Percentiles rank a stretch among this genome's conserved stretches.
Evolutionary conservation across 371 early-diverging fungal genomes (phyloP).

Genomic region (Smittium mucronatum): DNA sequence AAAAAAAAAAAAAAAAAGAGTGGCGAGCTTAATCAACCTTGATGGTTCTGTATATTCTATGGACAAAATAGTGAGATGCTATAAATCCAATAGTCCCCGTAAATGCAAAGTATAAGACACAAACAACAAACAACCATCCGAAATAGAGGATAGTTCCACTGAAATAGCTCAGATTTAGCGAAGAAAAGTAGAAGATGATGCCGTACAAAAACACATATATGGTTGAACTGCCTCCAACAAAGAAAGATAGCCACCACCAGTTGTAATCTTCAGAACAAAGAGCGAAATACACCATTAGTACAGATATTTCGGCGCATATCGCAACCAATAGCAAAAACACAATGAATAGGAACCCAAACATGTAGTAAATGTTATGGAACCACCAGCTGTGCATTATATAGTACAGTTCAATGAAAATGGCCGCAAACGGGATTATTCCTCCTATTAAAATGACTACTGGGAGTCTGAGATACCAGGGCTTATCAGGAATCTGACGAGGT

Average conservation of each 20-base stretch:
- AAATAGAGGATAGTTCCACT: constrained; percentile 77
- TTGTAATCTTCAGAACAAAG: constrained; percentile 84
- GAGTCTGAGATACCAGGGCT: constrained; percentile 56
- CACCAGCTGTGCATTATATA: constrained; percentile 77
- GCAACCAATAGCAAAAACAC: constrained; percentile 64
- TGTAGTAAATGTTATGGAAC: constrained; percentile 72
- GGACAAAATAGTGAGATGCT: constrained; percentile 59
- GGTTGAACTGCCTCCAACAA: constrained; percentile 74
- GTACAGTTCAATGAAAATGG: constrained; percentile 76
- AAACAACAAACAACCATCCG: constrained; percentile 76
- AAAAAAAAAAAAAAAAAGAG: no score
- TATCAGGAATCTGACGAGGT: constrained; percentile 85
- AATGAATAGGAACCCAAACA: constrained; percentile 74
- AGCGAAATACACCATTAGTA: constrained; percentile 80
- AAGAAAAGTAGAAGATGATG: constrained; percentile 60
- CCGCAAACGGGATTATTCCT: constrained; percentile 79
- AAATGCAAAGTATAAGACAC: constrained; percentile 55
- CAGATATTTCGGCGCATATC: constrained; percentile 74
- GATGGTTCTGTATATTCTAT: constrained; percentile 67
- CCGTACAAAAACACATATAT: constrained; percentile 81
- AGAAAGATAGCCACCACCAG: constrained; percentile 91
- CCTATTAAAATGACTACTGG: constrained; percentile 67
- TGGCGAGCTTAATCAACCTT: constrained; percentile 58
- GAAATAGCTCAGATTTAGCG: constrained; percentile 52
- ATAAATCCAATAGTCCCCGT: constrained; percentile 69